Conservation (phyloP, 345 rosid species). For the Aethionema arabicum region DNA sequence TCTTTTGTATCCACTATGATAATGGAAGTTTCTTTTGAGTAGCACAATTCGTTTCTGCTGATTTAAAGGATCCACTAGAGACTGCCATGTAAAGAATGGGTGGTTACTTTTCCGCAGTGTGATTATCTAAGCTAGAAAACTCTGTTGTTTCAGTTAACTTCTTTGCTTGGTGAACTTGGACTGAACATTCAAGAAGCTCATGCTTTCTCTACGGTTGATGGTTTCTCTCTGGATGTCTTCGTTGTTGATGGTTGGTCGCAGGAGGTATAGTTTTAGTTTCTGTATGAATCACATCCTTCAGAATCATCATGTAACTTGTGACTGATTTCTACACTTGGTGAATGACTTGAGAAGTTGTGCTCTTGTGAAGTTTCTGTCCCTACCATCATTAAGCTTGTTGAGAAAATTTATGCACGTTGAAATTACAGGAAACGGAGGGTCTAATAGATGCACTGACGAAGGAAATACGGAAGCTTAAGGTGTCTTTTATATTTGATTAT, state of each 20-base stretch:
- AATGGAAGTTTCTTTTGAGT: background rate
- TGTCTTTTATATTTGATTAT: conserved; percentile 30
- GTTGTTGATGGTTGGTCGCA: conserved; percentile 95
- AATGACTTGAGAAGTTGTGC: conserved; percentile 9
- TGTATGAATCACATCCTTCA: background rate
- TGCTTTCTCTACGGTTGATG: conserved; percentile 91
- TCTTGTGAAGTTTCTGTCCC: conserved; percentile 19
- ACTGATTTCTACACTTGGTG: conserved; percentile 4
- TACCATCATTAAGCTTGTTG: conserved; percentile 23
- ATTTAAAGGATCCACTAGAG: conserved; percentile 3
- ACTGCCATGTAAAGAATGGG: background rate
- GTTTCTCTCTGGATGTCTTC: conserved; percentile 89
- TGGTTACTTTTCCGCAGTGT: background rate
- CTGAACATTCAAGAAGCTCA: conserved; percentile 94
- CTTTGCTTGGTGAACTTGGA: conserved; percentile 87
- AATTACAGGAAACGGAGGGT: conserved; percentile 67
- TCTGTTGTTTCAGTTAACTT: conserved; percentile 58
- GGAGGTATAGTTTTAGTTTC: conserved; percentile 53
- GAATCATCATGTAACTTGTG: conserved; percentile 13
- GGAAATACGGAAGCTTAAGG: conserved; percentile 79
- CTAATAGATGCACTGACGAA: conserved; percentile 62
- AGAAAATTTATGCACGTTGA: conserved; percentile 23
- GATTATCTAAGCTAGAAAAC: conserved; percentile 9
- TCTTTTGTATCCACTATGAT: background rate
- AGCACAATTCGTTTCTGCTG: background rate